phyloP scores from a whole-genome alignment of 768 basidiomycete genomes.

The Boletellus emodensis region DNA sequence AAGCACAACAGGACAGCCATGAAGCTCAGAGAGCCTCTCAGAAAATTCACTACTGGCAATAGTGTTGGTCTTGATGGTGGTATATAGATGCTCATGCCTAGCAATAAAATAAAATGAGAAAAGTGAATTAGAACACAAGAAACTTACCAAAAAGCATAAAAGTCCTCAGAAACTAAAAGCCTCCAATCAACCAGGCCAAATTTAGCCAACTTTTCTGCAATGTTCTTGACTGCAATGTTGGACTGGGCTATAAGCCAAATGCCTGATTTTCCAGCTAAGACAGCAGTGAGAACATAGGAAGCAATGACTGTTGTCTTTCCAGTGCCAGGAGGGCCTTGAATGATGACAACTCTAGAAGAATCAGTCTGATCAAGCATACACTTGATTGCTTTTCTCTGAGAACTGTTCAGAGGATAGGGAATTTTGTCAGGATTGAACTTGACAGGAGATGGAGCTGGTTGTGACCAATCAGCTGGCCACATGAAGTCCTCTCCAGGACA shows the following conservation, averaged over 20 bases:
- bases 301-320: constrained; percentile 76
- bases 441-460: constrained; percentile 15
- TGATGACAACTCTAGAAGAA: constrained; percentile 33
- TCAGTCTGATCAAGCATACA: constrained; percentile 38
- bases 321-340: constrained; percentile 59
- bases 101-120: constrained; percentile 4
- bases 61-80: constrained; percentile 41
- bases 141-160: constrained; percentile 61
- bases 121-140: neutral
- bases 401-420: constrained; percentile 35
- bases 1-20: constrained; percentile 54
- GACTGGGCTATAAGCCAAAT: constrained; percentile 84
- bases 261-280: constrained; percentile 38
- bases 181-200: constrained; percentile 54
- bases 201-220: constrained; percentile 71
- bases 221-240: constrained; percentile 87
- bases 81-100: constrained; percentile 83
- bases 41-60: constrained; percentile 46
- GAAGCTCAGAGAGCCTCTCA: constrained; percentile 31
- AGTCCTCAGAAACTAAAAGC: constrained; percentile 69
- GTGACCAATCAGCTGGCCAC: constrained; percentile 37
- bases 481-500: constrained; percentile 22
- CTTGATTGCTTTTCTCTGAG: constrained; percentile 35
- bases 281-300: constrained; percentile 50
- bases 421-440: constrained; percentile 13